These are phyloP conservation scores for Aristolochia contorta DNA, from an alignment of 164 flowering plant genomes.

Conservation along the genomic window DNA sequence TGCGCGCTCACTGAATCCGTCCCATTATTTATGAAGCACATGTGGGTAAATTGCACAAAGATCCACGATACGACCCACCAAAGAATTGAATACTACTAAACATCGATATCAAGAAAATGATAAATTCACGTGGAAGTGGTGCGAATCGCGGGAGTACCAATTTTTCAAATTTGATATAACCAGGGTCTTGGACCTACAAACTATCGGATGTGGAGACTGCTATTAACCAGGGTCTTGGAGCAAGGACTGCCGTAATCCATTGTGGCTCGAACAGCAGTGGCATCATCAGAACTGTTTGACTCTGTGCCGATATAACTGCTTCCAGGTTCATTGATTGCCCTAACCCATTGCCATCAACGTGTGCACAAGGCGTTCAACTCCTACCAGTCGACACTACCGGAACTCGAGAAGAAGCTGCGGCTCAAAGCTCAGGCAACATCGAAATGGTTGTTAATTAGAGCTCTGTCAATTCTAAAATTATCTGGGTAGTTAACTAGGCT, in stretches of 20 bases:
- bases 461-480: neutral
- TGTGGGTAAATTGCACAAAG: neutral
- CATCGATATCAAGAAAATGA: no score
- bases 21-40: no score
- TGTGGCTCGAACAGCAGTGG: neutral
- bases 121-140: no score
- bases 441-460: constrained; percentile 1
- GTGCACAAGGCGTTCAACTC: neutral
- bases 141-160: no score
- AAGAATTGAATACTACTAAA: no score
- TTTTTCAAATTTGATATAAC: no score
- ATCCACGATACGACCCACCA: no score
- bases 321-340: constrained; percentile 1
- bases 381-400: neutral
- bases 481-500: no score
- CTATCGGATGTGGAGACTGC: neutral
- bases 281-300: neutral
- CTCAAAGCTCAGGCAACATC: neutral
- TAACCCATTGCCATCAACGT: neutral
- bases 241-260: neutral
- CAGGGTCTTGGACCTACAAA: neutral
- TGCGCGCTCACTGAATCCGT: no score
- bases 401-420: neutral
- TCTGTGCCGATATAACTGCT: neutral
- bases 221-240: neutral